Base-by-base conservation (phyloP, 192 early-diverging fungal genomes). In the Funneliformis geosporum region DNA sequence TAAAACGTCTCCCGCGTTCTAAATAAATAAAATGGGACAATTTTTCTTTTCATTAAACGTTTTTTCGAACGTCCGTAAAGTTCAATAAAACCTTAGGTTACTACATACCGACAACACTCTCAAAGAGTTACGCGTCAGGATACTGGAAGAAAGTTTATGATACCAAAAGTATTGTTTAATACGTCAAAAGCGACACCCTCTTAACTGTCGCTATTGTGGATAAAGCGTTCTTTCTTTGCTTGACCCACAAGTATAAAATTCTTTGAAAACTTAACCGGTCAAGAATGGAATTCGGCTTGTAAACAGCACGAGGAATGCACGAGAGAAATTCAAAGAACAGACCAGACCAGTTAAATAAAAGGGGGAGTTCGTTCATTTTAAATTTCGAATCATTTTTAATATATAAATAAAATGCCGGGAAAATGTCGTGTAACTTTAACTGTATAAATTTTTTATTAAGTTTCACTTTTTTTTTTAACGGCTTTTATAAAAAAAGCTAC, bases 91-190 rank as follows among this genome's bases (percentile, higher is more conserved):
- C 59, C 59, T 66, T 66, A 38, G n/a, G 50, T 6, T 16, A 27
- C 16, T 38, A 66, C 64, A 16, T 66, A 66, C 64, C 5, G 64
- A 12, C 9, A 33, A 66, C 25, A 66, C 64, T 38, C 50, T 66
- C n/a, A 66, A 66, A 66, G 64, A 66, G 33, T 66, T 66, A 66
- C 64, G 64, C 64, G 64, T 66, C 64, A 66, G 64, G 33, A 38
- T 38, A 33, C 64, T n/a, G 25, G 16, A 66, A 66, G 33, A 33
- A 66, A 33, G 25, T 66, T 38, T 66, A 16, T 33, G n/a, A 33
- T 66, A 18, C 14, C 16, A 33, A 23, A 27, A 66, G n/a, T 12
- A 5, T 23, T 66, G n/a, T 38, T 66, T 66, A 33, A 33, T 33
- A 12, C 16, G 14, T 18, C 60, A 25, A 62, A 5, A 0, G 9